Base-by-base conservation (phyloP, 192 early-diverging fungal species). In the Coemansia sp. region DNA sequence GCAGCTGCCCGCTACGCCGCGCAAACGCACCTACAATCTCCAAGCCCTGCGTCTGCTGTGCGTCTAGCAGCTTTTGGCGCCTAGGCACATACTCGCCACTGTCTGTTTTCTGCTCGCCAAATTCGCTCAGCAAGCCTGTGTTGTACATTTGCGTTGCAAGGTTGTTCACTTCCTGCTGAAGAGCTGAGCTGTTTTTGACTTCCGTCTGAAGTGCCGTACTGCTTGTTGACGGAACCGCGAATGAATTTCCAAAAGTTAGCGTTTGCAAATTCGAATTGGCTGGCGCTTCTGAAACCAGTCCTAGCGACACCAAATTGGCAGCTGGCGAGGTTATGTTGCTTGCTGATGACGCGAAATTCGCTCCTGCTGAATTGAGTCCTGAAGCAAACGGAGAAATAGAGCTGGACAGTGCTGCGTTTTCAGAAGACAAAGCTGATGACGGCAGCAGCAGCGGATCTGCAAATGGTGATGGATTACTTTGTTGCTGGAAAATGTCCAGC, bases 1-100 rank as follows among this genome's bases (percentile, higher is more conserved):
- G 84, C 33, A 87, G 51, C 33, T 72, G 60, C 14, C 87, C 85
- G 30, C 62, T 56, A 38, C 86, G 80, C 6, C 81, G 78, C 26
- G 79, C 73, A 72, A 89, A 80, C 8, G 75, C 67, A n/a, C 80
- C 79, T 15, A 69, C 63, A 41, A 80, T 75, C 59, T 80, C 84
- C 42, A 79, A 55, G 0, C 72, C 82, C 50, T 78, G 84, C 42
- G 63, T 65, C 55, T 63, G 76, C 64, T 67, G 65, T n/a, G 65
- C 78, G 50, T 68, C 65, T 23, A 82, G 57, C 45, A 80, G 63
- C 18, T 83, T 63, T 18, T 44, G 39, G 40, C 71, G 78, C 10
- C 58, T 19, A 2, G 78, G 71, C 18, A 81, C 76, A 38, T 78
- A 83, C 5, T 55, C 40, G 15, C 55, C 54, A 2, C 28, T 18